A percentile compares a stretch with the other conserved stretches of the same genome.
Evolutionary conservation across 2,329 filamentous ascomycete genomes (phyloP).

Genomic region (Apiospora saccharicola): DNA sequence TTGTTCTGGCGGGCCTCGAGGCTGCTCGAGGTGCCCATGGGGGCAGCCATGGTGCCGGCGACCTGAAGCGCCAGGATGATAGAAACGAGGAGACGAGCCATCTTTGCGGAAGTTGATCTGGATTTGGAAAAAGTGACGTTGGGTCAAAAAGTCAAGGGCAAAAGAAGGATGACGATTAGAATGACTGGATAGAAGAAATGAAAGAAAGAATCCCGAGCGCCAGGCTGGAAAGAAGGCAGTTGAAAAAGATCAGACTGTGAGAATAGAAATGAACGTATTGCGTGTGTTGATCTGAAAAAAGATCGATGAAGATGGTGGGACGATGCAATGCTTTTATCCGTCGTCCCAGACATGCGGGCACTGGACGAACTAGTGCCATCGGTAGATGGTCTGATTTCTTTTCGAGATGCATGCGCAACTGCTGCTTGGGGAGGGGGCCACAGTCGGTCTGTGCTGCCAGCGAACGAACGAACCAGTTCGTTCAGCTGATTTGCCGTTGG

Average conservation of each 20-base stretch:
- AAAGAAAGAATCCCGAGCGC: neutral
- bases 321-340: neutral
- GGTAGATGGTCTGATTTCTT: neutral
- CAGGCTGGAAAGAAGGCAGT: slow-evolving; percentile 4
- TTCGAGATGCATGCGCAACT: neutral
- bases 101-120: neutral
- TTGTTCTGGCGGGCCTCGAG: neutral
- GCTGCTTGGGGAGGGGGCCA: too few species aligned
- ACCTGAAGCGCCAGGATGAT: neutral
- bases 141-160: neutral
- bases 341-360: neutral
- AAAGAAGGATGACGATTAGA: neutral
- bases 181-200: neutral
- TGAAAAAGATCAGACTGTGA: neutral
- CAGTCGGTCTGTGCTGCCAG: too few species aligned
- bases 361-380: neutral
- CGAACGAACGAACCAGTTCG: too few species aligned
- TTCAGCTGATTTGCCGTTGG: neutral
- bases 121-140: neutral
- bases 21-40: neutral
- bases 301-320: neutral
- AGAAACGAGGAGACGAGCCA: neutral
- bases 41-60: neutral
- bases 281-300: neutral
- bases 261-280: neutral